phyloP scores from a whole-genome alignment of 208 protist species.

The Trypanosoma cruzi region DNA sequence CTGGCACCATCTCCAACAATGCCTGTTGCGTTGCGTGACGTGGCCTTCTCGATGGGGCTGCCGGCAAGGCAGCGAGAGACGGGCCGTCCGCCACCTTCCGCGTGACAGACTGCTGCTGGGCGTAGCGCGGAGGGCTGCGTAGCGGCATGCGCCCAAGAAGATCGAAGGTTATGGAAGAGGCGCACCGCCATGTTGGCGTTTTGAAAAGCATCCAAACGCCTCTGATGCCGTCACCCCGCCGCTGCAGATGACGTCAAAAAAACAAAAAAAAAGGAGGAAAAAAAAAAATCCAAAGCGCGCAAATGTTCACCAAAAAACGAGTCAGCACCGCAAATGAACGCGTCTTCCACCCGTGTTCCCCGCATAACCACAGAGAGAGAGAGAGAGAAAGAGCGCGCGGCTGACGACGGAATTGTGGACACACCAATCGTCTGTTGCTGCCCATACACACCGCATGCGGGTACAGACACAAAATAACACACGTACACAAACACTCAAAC shows the following conservation, averaged over 20 bases:
- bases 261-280: background rate
- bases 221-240: background rate
- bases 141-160: conserved; percentile 32
- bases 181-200: conserved; percentile 7
- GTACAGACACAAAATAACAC: background rate
- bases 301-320: background rate
- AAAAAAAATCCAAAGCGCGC: background rate
- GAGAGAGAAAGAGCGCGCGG: background rate
- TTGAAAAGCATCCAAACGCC: background rate
- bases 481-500: background rate
- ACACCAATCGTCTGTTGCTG: background rate
- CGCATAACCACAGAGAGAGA: background rate
- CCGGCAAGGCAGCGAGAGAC: conserved; percentile 8
- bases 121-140: conserved; percentile 20
- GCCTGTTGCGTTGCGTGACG: conserved; percentile 17
- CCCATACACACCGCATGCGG: background rate
- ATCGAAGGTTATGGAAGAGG: conserved; percentile 15
- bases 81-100: conserved; percentile 30
- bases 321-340: background rate
- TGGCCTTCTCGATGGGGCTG: background rate
- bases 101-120: conserved; percentile 30
- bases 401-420: background rate
- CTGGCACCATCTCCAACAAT: conserved; percentile 10
- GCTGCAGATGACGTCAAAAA: background rate
- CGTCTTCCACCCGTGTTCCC: background rate